Base-by-base conservation (phyloP, 495 filamentous ascomycete species). In the Oleoguttula mirabilis region DNA sequence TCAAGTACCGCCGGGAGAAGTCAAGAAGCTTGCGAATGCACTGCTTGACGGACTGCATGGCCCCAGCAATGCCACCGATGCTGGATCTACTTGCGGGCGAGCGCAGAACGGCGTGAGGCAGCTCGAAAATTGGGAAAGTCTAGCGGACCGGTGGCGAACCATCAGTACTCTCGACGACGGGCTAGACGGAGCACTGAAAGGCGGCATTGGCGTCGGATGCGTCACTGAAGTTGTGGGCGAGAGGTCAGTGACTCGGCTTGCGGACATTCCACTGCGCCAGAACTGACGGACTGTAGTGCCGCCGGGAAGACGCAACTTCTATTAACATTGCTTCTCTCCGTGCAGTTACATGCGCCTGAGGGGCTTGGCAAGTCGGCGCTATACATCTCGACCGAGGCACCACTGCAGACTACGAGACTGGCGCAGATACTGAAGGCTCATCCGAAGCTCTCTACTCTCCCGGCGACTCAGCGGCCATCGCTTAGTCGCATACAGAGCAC, bases 261-360 rank as follows among this genome's bases (percentile, higher is more conserved):
- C 1, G 7, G 25, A 28, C n/a, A n/a, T 28, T n/a, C n/a, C 7
- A 28, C 25, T 7, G n/a, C 25, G 7, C 25, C 25, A 28, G 25
- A 25, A 47, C 25, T 63, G 50, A 63, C 61, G 40, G 10, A 21
- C 47, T 23, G 43, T 53, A 80, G 85, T 61, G 90, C 87, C 54
- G 80, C 82, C 51, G 90, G 90, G 55, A 98, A 98, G 68, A 95
- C 92, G 12, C 92, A 98, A 60, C 78, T 95, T 62, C 82, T 95
- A 16, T 68, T 85, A 4, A 79, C 76, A 25, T 73, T 98, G 20
- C 77, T 88, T 27, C 73, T 94, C 22, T 71, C 86, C 11, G 73
- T 73, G 10, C 90, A 96, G 56, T 80, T 95, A 11, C 77, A 80
- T 3, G 62, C 74, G 2, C 80, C 82, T 0, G 63, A 69, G 23